Evolutionary conservation across 1,284 basidiomycete genomes (phyloP), one percentile per base, ranked within the genome.

Genomic region (Cryptococcus sp.): DNA sequence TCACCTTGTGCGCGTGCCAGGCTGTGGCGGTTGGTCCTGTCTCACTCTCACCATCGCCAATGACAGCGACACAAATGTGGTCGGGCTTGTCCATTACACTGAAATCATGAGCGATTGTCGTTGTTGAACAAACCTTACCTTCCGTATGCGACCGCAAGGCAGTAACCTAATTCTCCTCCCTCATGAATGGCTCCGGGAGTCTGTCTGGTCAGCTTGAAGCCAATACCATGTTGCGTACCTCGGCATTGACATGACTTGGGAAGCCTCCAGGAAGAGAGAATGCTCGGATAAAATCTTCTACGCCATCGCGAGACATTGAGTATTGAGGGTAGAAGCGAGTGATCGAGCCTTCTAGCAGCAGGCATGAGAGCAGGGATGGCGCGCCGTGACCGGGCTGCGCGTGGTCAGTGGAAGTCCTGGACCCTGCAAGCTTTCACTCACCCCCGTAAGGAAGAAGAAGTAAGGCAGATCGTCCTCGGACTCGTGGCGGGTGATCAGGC

Each of bases 111-210:
- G 42, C 19, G 45, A 41, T n/a, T 35, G 41, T 31, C 6, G 13
- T 40, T 4, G 20, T 50, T 35, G 19, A 20, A 20, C 7, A 8
- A 19, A 17, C 57, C 65, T 56, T 27, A 68, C 84, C 61, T 64
- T 40, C 89, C 89, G 68, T 90, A 93, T 0, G 90, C 84, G 11
- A 91, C 90, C 39, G 87, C 83, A 44, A 94, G 85, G 0, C 91
- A 89, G 67, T 92, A 92, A 16, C 90, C 91, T n/a, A 93, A 84
- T 75, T 93, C 91, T 40, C 91, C 83, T 56, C 92, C 92, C 78
- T 95, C 92, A 69, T 94, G 92, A 63, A 94, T 92, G 3, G 86
- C 82, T 7, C 92, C 91, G 20, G 91, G 91, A 0, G 89, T 91
- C 75, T 89, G 25, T 17, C 4, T 22, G 2, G 8, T 19, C n/a